Base-by-base conservation (phyloP, 345 rosid species). In the Populus davidiana region DNA sequence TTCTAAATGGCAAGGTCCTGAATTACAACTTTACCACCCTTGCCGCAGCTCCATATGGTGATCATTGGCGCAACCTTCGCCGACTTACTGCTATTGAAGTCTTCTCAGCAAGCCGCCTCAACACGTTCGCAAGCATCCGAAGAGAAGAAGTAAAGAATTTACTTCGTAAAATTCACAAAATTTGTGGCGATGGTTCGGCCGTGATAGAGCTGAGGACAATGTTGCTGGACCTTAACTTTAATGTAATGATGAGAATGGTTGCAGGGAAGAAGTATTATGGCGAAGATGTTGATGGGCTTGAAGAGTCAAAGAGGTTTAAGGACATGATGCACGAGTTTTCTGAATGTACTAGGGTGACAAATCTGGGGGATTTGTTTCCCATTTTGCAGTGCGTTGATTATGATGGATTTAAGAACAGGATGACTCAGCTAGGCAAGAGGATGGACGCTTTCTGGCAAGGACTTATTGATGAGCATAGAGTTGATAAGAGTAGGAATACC, bases 61-160 rank as follows among this genome's bases (percentile, higher is more conserved):
- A 86, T 66, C 86, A 86, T 54, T 88, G 93, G 93, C 86, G 91
- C 70, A 90, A 90, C 77, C 89, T 86, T 10, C 90, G 91, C 47
- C 87, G 89, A 68, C 80, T 87, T 38, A 74, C 84, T 47, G 71
- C 86, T 59, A 47, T 81, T 2, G 88, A 87, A 65, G 75, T 90
- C 72, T 83, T 90, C 74, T 85, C 91, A 0, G 31, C 82, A 0
- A 75, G 65, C 50, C 84, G 88, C 36, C 84, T 87, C 12, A 82
- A 72, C 61, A 38, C 1, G 13, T 84, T 85, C 27, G 6, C 27
- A 12, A 27, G 77, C 33, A 67, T 82, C 49, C 80, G 91, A 43
- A 69, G 78, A 69, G 87, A 90, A 14, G 92, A 90, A 81, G 75
- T 87, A 74, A 72, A 43, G 43, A 80, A 78, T 35, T 79, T 86